Evolutionary conservation across 306 rosid genomes (phyloP).

Genomic region (Lathyrus sativus): DNA sequence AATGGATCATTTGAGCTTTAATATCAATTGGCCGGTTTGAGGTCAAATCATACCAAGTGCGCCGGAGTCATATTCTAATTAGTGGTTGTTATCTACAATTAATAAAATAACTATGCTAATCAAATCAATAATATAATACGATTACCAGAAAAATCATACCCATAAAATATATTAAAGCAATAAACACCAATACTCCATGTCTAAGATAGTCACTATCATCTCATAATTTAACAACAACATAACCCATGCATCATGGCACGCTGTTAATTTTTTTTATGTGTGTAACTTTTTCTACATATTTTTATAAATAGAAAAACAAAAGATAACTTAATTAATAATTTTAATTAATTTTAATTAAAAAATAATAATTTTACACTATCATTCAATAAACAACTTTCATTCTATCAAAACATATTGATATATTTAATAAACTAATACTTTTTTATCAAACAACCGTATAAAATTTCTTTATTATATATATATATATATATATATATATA

Average conservation of each 20-base stretch:
- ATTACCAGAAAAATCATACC: not conserved
- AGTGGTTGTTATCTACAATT: slow-evolving; percentile 3
- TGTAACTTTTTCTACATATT: too few relatives aligned
- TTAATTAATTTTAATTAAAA: too few relatives aligned
- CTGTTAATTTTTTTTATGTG: not conserved
- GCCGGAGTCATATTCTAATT: slow-evolving; percentile 31
- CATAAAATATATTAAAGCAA: not conserved
- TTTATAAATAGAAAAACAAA: too few relatives aligned
- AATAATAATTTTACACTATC: too few relatives aligned
- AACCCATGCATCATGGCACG: slow-evolving; percentile 25
- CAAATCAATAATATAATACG: not conserved
- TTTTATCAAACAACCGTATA: too few relatives aligned
- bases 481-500: too few relatives aligned
- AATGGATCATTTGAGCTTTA: slow-evolving; percentile 21
- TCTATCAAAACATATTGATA: too few relatives aligned
- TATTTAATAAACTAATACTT: too few relatives aligned
- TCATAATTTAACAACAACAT: slow-evolving; percentile 36
- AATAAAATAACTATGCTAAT: slow-evolving; percentile 3
- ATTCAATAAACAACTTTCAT: too few relatives aligned
- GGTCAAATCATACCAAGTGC: slow-evolving; percentile 35
- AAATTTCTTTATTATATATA: too few relatives aligned
- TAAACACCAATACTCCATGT: slow-evolving; percentile 20
- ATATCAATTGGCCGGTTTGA: slow-evolving; percentile 33
- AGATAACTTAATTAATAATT: too few relatives aligned
- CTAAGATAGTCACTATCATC: slow-evolving; percentile 39